Evolutionary conservation across 2,329 filamentous ascomycete genomes (phyloP).

Genomic region (Penicillium sclerotiorum): DNA sequence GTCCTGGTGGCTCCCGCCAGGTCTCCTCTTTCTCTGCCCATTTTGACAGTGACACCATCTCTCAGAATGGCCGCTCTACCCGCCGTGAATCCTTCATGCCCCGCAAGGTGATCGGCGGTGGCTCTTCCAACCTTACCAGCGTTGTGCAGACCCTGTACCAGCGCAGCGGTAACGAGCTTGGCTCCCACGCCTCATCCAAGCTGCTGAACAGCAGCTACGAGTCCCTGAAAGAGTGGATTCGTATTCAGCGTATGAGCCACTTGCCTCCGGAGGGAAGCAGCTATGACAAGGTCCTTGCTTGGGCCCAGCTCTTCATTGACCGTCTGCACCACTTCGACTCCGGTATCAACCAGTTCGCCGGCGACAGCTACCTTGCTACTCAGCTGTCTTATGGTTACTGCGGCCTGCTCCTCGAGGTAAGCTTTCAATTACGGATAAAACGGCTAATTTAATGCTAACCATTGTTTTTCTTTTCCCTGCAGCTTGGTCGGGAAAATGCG

Average conservation of each 20-base stretch:
- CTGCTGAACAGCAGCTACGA: constrained; percentile 30
- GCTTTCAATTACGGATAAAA: constrained; percentile 9
- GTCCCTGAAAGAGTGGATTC: constrained; percentile 41
- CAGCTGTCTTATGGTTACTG: constrained; percentile 55
- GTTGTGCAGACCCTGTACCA: constrained; percentile 34
- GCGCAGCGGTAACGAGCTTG: constrained; percentile 34
- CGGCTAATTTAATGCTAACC: constrained; percentile 4
- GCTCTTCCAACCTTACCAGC: constrained; percentile 33
- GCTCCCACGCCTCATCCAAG: constrained; percentile 28
- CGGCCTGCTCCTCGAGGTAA: constrained; percentile 52
- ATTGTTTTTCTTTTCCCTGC: too few relatives aligned
- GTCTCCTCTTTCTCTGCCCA: constrained; percentile 17
- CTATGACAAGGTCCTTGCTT: constrained; percentile 45
- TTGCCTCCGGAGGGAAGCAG: constrained; percentile 45
- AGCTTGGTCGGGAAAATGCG: constrained; percentile 26
- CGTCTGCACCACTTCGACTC: constrained; percentile 41
- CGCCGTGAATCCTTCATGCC: constrained; percentile 20
- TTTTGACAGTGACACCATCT: constrained; percentile 25
- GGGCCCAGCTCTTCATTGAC: constrained; percentile 44
- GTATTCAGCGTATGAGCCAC: constrained; percentile 41
- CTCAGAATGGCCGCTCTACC: constrained; percentile 22
- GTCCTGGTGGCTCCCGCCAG: constrained; percentile 18
- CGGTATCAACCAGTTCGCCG: constrained; percentile 40
- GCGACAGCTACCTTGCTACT: constrained; percentile 45
- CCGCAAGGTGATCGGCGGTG: constrained; percentile 17